Conservation (phyloP, 139 green algal species). For the Eudorina sp. region DNA sequence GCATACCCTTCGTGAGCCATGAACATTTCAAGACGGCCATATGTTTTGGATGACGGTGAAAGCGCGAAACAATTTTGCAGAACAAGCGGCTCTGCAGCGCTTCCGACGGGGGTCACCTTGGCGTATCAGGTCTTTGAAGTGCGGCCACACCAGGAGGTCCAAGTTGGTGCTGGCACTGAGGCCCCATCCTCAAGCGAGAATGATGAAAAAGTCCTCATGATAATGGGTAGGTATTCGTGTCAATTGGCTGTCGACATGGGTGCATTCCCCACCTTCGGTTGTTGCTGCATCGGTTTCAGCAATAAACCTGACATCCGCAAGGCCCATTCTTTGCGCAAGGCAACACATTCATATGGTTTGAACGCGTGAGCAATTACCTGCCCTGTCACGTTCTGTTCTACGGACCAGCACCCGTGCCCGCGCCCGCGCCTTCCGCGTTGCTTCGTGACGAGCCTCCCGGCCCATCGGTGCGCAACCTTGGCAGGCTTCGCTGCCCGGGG, state of each 20-base stretch:
- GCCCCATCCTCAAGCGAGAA: not conserved
- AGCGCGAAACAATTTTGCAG: not conserved
- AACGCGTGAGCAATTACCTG: too few species aligned
- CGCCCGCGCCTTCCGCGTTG: not conserved
- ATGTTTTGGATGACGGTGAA: not conserved
- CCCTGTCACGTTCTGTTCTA: not conserved
- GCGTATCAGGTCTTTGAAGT: constrained; percentile 14
- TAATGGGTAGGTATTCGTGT: constrained; percentile 24
- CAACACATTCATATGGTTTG: not conserved
- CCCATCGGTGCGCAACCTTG: too few species aligned
- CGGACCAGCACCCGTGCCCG: not conserved
- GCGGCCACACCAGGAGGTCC: not conserved
- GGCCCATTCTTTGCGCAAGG: too few species aligned
- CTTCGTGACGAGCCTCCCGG: not conserved
- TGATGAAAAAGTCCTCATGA: constrained; percentile 6
- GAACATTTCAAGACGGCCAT: not conserved
- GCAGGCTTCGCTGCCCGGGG: constrained; percentile 1
- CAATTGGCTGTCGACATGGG: not conserved
- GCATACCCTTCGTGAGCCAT: not conserved
- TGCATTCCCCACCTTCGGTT: not conserved
- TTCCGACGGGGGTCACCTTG: not conserved
- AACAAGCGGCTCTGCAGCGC: not conserved
- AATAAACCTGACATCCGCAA: not conserved
- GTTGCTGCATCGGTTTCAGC: not conserved
- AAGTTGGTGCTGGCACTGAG: not conserved